phyloP scores from a whole-genome alignment of 1,284 basidiomycete species.

The Anthracocystis panici-leucophaei region DNA sequence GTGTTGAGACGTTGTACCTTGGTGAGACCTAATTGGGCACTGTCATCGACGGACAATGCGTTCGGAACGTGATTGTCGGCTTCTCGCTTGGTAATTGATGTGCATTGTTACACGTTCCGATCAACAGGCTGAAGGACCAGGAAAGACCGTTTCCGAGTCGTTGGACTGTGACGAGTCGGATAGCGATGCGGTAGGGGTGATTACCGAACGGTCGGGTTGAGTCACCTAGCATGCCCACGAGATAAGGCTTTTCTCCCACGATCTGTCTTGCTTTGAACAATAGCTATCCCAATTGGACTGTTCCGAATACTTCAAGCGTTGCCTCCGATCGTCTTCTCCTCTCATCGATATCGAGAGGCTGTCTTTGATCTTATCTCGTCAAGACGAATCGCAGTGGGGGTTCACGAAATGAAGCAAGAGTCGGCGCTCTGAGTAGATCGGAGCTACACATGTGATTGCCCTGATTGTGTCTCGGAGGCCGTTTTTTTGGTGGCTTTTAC shows the following conservation, averaged over 20 bases:
- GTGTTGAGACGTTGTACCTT: neutral
- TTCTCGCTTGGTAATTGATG: neutral
- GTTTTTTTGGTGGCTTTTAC: neutral
- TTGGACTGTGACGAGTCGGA: neutral
- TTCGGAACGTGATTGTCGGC: conserved; percentile 1
- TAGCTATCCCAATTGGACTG: too few species aligned
- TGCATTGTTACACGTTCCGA: neutral
- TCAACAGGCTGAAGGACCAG: neutral
- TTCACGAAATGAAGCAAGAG: too few species aligned
- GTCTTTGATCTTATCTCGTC: too few species aligned
- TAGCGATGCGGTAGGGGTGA: neutral
- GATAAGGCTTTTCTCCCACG: too few species aligned
- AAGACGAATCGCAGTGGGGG: too few species aligned
- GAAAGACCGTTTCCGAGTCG: conserved; percentile 6
- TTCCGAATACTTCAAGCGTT: too few species aligned
- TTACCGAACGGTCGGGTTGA: neutral
- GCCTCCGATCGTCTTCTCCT: too few species aligned
- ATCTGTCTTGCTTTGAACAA: too few species aligned
- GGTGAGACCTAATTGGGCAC: neutral
- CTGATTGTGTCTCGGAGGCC: neutral
- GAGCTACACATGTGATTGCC: neutral
- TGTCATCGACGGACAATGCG: neutral
- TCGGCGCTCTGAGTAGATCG: neutral
- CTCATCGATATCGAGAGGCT: too few species aligned
- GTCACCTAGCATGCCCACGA: neutral